phyloP scores from a whole-genome alignment of 2,329 filamentous ascomycete species.

The Paracoccidioides brasiliensis region DNA sequence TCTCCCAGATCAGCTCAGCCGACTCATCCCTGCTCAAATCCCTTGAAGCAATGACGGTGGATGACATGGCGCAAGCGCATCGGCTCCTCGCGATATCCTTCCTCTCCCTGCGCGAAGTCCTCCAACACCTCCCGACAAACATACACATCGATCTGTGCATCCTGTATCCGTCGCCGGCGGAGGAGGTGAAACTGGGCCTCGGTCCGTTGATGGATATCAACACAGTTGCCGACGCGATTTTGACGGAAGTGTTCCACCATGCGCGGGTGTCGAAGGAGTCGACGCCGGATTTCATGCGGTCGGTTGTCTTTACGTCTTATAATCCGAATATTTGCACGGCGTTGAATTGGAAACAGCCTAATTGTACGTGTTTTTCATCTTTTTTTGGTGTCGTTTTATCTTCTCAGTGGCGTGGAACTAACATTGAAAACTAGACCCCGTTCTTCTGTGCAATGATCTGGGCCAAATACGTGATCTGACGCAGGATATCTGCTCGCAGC shows the following conservation, averaged over 20 bases:
- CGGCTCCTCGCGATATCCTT: slow-evolving; percentile 61
- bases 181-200: slow-evolving; percentile 57
- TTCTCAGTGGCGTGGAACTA: background rate
- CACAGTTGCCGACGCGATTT: slow-evolving; percentile 66
- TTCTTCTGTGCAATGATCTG: slow-evolving; percentile 88
- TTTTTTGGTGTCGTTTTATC: background rate
- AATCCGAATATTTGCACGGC: slow-evolving; percentile 83
- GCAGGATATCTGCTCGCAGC: slow-evolving; percentile 24
- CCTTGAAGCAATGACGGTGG: slow-evolving; percentile 20
- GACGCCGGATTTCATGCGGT: slow-evolving; percentile 62
- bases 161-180: slow-evolving; percentile 64
- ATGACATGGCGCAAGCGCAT: slow-evolving; percentile 52
- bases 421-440: slow-evolving; percentile 48
- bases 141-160: slow-evolving; percentile 90
- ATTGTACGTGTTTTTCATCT: slow-evolving; percentile 46
- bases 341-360: slow-evolving; percentile 98
- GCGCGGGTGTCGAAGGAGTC: slow-evolving; percentile 54
- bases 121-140: slow-evolving; percentile 59
- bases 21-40: slow-evolving; percentile 11
- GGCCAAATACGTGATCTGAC: slow-evolving; percentile 40
- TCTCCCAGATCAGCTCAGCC: slow-evolving; percentile 1
- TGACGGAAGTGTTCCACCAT: slow-evolving; percentile 82
- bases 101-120: slow-evolving; percentile 63
- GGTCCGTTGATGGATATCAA: slow-evolving; percentile 75
- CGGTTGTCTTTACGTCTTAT: slow-evolving; percentile 88